Percentiles rank a stretch among this genome's conserved stretches.
Evolutionary conservation across 1,139 yeast species (phyloP).

Genomic region (Debaryomycetaceae sp.): DNA sequence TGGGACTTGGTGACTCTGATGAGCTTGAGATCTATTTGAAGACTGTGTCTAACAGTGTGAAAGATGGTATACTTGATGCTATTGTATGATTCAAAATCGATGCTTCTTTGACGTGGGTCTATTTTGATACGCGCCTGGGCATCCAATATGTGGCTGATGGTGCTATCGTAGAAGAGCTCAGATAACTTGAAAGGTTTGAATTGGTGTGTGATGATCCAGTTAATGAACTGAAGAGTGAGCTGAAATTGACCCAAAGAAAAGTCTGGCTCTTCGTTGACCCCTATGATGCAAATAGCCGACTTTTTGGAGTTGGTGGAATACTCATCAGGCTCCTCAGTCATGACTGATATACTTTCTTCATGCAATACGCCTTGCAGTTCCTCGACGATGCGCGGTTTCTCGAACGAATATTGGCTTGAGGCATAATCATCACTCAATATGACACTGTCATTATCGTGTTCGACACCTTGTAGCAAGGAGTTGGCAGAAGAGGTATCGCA

Average conservation of each 20-base stretch:
- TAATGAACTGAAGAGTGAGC: slow-evolving; percentile 25
- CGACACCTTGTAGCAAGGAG: background rate
- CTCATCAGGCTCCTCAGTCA: background rate
- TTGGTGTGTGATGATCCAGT: slow-evolving; percentile 23
- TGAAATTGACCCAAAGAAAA: slow-evolving; percentile 23
- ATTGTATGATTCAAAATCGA: background rate
- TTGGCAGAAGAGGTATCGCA: slow-evolving; percentile 11
- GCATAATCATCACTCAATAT: slow-evolving; percentile 5
- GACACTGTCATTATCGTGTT: slow-evolving; percentile 3
- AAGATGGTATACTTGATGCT: slow-evolving; percentile 18
- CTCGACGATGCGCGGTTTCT: background rate
- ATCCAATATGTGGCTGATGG: slow-evolving; percentile 21
- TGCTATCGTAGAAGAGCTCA: slow-evolving; percentile 21
- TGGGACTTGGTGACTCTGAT: slow-evolving; percentile 23
- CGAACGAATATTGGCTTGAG: slow-evolving; percentile 1
- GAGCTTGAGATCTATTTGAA: slow-evolving; percentile 19
- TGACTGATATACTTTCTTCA: background rate
- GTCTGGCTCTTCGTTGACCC: slow-evolving; percentile 11
- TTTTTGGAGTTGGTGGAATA: background rate
- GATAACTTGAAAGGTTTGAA: slow-evolving; percentile 20
- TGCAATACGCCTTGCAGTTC: slow-evolving; percentile 1
- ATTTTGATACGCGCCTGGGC: slow-evolving; percentile 16
- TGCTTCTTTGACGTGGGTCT: slow-evolving; percentile 6
- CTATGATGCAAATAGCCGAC: slow-evolving; percentile 11
- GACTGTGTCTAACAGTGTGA: slow-evolving; percentile 28